These are phyloP conservation scores for Violaceomyces palustris DNA, from an alignment of 1,284 basidiomycete genomes.

Conservation along the genomic window DNA sequence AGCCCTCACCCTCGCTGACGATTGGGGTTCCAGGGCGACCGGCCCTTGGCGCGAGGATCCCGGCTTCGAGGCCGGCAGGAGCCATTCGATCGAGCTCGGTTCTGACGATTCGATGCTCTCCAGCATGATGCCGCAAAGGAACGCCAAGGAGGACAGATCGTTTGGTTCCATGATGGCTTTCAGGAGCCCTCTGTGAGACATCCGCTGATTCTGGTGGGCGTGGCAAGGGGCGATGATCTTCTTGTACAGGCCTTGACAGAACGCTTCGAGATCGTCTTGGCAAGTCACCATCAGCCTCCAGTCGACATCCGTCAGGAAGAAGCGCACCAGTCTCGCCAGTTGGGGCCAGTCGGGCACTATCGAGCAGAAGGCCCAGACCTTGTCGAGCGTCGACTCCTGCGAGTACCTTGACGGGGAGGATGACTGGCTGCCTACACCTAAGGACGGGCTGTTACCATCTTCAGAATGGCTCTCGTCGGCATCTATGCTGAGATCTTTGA, in stretches of 20 bases:
- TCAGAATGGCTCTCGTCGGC: conserved; percentile 4
- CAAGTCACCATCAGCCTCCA: conserved; percentile 28
- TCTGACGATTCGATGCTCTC: conserved; percentile 21
- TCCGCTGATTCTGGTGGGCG: neutral
- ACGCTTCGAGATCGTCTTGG: conserved; percentile 13
- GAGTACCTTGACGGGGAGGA: conserved; percentile 2
- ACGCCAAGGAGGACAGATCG: conserved; percentile 18
- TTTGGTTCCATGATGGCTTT: conserved; percentile 3
- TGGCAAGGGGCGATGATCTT: conserved; percentile 13
- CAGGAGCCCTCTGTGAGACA: conserved; percentile 1
- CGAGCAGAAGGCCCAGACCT: conserved; percentile 11
- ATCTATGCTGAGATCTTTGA: conserved; percentile 19
- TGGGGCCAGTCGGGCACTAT: conserved; percentile 16
- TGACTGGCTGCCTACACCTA: neutral
- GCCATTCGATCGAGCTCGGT: conserved; percentile 5
- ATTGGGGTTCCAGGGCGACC: conserved; percentile 1
- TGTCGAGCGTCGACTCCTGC: conserved; percentile 6
- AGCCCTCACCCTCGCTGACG: conserved; percentile 8
- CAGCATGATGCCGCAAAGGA: conserved; percentile 15
- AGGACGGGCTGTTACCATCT: conserved; percentile 3
- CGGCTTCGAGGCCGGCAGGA: conserved; percentile 4
- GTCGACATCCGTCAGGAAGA: conserved; percentile 27
- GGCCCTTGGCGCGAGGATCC: conserved; percentile 1
- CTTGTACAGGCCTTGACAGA: conserved; percentile 14
- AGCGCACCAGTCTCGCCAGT: conserved; percentile 6